A percentile compares a stretch with the other conserved stretches of the same genome.
Conservation (phyloP, 2,329 filamentous ascomycete genomes). For the Purpureocillium lavendulum region DNA sequence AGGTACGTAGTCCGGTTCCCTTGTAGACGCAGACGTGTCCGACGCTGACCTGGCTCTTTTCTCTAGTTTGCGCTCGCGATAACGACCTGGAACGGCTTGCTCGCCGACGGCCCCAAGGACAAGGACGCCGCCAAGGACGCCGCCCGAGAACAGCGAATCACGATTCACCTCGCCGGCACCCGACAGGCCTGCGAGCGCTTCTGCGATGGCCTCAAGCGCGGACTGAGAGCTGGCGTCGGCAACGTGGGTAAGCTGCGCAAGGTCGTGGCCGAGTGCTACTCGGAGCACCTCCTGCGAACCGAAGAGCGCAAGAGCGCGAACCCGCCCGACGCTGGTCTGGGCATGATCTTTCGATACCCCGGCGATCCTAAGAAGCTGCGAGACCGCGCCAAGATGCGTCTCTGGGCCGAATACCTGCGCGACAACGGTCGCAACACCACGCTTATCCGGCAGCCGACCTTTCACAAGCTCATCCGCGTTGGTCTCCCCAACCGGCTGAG, state of each 20-base stretch:
- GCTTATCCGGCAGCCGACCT: constrained; percentile 88
- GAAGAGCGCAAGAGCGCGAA: constrained; percentile 50
- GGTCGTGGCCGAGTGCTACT: constrained; percentile 81
- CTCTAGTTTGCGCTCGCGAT: constrained; percentile 78
- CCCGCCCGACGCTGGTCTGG: constrained; percentile 81
- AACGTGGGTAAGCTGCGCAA: constrained; percentile 78
- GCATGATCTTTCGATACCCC: constrained; percentile 87
- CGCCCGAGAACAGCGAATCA: constrained; percentile 70
- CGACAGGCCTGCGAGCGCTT: constrained; percentile 88
- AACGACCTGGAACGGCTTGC: constrained; percentile 83
- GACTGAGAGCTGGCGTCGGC: constrained; percentile 76
- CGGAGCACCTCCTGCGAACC: constrained; percentile 66
- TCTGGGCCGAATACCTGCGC: constrained; percentile 94
- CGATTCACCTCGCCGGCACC: constrained; percentile 82
- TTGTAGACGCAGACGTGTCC: constrained; percentile 1
- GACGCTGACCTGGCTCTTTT: constrained; percentile 1
- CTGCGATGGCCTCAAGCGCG: constrained; percentile 90
- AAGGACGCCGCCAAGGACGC: constrained; percentile 31
- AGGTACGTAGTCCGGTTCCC: constrained; percentile 32
- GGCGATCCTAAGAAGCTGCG: constrained; percentile 90
- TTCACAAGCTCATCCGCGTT: constrained; percentile 94
- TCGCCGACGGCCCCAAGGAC: constrained; percentile 47
- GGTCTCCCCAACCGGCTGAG: constrained; percentile 87
- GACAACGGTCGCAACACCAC: constrained; percentile 94
- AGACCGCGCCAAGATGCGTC: constrained; percentile 91